These are phyloP conservation scores for Chrysanthemum lavandulifolium DNA, from an alignment of 129 eudicot genomes.

Conservation along the genomic window DNA sequence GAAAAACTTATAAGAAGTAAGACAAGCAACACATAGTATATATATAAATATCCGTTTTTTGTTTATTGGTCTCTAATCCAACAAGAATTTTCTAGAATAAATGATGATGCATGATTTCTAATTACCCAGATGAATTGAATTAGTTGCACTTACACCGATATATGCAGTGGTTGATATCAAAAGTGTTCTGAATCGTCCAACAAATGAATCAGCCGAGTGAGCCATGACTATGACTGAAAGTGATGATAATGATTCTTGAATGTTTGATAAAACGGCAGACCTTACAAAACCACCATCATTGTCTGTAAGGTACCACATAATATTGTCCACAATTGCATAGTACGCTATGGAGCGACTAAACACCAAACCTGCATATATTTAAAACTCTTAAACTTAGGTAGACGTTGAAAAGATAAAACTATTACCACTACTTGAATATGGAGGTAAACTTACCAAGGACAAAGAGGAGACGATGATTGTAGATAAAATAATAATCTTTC, in stretches of 20 bases:
- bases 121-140: not conserved
- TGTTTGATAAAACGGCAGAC: constrained; percentile 22
- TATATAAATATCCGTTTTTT: not conserved
- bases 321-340: not conserved
- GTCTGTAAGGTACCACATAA: constrained; percentile 22
- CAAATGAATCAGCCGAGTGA: constrained; percentile 19
- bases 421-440: not conserved
- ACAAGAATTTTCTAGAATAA: too few species aligned
- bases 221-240: constrained; percentile 26
- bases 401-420: not conserved
- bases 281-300: not conserved
- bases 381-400: not conserved
- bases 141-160: constrained; percentile 17
- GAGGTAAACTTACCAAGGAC: not conserved
- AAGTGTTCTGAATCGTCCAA: constrained; percentile 28
- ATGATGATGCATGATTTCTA: not conserved
- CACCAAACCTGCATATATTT: constrained; percentile 18
- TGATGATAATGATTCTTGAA: constrained; percentile 21
- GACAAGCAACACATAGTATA: too few species aligned
- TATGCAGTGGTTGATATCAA: constrained; percentile 25
- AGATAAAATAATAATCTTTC: constrained; percentile 22
- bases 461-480: constrained; percentile 6
- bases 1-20: too few species aligned
- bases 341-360: constrained; percentile 24
- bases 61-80: not conserved